Base-by-base conservation (phyloP, 306 rosid species). In the Prosopis cineraria region DNA sequence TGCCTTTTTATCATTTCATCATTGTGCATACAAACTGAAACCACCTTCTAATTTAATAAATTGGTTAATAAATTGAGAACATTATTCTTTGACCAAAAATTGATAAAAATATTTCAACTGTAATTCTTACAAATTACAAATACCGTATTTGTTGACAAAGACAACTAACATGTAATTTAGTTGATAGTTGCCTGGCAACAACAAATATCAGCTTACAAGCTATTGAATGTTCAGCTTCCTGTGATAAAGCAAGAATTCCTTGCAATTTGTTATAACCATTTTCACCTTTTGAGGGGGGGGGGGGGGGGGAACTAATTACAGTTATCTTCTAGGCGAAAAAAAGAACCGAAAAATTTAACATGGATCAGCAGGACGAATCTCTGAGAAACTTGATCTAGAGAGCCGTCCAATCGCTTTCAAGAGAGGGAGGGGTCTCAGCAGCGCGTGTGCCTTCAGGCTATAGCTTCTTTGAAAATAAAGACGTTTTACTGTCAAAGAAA, bases 401-500 rank as follows among this genome's bases (percentile, higher is more conserved):
- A 76, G 90, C 3, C 33, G 93, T 91, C 98, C 96, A 93, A 64
- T 84, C 94, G 76, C 66, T 80, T 65, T 79, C 88, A 6, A 80
- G 52, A 81, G 64, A 67, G 17, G 77, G 50, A 41, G 77, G 71
- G 76, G 82, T 85, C 72, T 73, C 85, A 25, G 75, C 74, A 63
- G 85, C 71, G 40, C 82, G n/a, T 16, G 76, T 27, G 50, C 67
- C 86, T 76, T 80, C 94, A 59, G 84, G 84, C 79, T 80, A 93
- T 0, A 91, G 84, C 78, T 86, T 96, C 86, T 84, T 91, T 17
- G 91, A 91, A 79, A 96, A 90, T 68, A 93, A 80, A 27, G 97
- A 88, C 41, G 99, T 87, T 87, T 93, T 96, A 78, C 83, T 87
- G 77, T 96, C 97, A 22, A 96, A 88, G 94, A 93, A 96, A 73